These are phyloP conservation scores for Pichia sp. DNA, from an alignment of 1,139 yeast genomes.

Conservation along the genomic window DNA sequence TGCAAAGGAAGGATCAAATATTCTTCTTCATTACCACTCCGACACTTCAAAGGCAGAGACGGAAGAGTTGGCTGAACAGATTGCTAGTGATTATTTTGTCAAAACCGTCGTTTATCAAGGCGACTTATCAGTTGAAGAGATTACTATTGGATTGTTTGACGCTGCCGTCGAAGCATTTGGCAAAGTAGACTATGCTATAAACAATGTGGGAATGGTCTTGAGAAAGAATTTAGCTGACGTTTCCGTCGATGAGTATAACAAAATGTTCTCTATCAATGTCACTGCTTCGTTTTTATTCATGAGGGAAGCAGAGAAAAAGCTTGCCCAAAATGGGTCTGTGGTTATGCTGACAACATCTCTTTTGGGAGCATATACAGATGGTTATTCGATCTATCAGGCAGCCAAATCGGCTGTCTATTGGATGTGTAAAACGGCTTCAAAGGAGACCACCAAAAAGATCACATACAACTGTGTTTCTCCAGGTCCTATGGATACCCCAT, in stretches of 20 bases:
- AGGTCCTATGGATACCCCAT: conserved; percentile 69
- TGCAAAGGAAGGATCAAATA: conserved; percentile 46
- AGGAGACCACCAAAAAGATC: conserved; percentile 43
- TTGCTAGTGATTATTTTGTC: conserved; percentile 28
- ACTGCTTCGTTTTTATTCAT: conserved; percentile 56
- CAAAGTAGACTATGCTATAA: conserved; percentile 54
- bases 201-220: conserved; percentile 59
- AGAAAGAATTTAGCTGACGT: conserved; percentile 43
- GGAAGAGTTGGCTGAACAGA: conserved; percentile 32
- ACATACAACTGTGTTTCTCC: conserved; percentile 57
- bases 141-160: conserved; percentile 36
- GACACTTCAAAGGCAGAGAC: conserved; percentile 31
- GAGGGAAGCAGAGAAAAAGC: conserved; percentile 44
- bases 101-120: conserved; percentile 41
- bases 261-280: conserved; percentile 45
- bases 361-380: conserved; percentile 57
- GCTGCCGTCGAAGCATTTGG: conserved; percentile 36
- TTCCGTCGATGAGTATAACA: conserved; percentile 45
- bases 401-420: conserved; percentile 56
- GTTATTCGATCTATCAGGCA: conserved; percentile 51
- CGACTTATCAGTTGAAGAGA: conserved; percentile 35
- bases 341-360: conserved; percentile 54
- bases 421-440: conserved; percentile 48
- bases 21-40: conserved; percentile 51
- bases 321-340: conserved; percentile 46